A percentile compares a stretch with the other conserved stretches of the same genome.
Evolutionary conservation across 495 filamentous ascomycete species (phyloP).

Genomic region (Podospora tetraspora): DNA sequence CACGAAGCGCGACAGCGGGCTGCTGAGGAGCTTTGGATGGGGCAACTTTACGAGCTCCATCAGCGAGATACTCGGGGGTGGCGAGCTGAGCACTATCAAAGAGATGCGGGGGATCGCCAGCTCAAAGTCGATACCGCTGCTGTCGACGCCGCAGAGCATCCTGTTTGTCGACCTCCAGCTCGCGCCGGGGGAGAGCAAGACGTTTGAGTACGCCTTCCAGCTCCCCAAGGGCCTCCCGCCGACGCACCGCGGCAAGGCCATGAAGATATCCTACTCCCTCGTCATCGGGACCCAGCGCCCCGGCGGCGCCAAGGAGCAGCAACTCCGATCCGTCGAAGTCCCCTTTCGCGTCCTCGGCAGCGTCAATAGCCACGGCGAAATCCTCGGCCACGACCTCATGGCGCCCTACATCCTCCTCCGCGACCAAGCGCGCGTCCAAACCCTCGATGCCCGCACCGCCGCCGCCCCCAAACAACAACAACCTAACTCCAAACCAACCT

Average conservation of each 20-base stretch:
- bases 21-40: constrained; percentile 84
- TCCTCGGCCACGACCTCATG: constrained; percentile 79
- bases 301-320: constrained; percentile 67
- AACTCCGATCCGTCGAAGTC: constrained; percentile 85
- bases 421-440: constrained; percentile 67
- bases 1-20: constrained; percentile 67
- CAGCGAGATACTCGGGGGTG: constrained; percentile 74
- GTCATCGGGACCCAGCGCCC: constrained; percentile 89
- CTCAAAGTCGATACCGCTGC: constrained; percentile 75
- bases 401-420: constrained; percentile 84
- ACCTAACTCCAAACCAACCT: constrained; percentile 25
- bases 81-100: constrained; percentile 84
- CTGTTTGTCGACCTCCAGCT: constrained; percentile 90
- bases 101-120: constrained; percentile 82
- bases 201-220: constrained; percentile 78
- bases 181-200: constrained; percentile 81
- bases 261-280: constrained; percentile 88
- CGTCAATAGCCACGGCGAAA: constrained; percentile 64
- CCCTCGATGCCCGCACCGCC: constrained; percentile 34
- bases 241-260: constrained; percentile 84
- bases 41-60: constrained; percentile 82
- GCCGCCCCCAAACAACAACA: constrained; percentile 16
- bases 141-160: constrained; percentile 95
- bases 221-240: constrained; percentile 84
- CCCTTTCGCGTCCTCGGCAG: constrained; percentile 93